Evolutionary conservation across 257 asterid species (phyloP), one percentile per base, ranked within the genome.

Genomic region (Nicotiana noctiflora): DNA sequence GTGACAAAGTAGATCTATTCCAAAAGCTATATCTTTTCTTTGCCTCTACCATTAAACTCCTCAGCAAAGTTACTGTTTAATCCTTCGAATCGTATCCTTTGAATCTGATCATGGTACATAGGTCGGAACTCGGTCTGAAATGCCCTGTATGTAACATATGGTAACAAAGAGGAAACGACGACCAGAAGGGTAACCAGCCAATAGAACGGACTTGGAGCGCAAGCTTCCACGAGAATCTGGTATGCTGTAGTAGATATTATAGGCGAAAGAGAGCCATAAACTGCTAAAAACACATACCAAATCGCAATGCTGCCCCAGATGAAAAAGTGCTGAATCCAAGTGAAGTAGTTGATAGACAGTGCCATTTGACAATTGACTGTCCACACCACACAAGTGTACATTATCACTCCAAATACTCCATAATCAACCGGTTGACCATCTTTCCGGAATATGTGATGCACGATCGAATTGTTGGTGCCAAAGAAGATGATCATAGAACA

Each of bases 311-410:
- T 95, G 2, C 98, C 99, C 98, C 98, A 93, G 81, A 95, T 95
- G 92, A 93, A 90, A 61, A 92, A 75, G 81, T 95, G 99, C 14
- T 93, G 99, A 83, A 95, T 93, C 98, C 98, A 93, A 8, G 99
- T 93, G 84, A 95, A 93, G 89, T 92, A 95, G 90, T 91, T 95
- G 12, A 95, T 89, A 8, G 98, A 95, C 3, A 93, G 81, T 8
- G 99, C 98, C 96, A 95, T 89, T 82, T 95, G 99, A 87, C 94
- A 93, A 84, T 93, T 95, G 74, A 93, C 99, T 0, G 99, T 88
- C 99, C 99, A 95, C 6, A 95, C 93, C 1, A 92, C 96, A 46
- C 93, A 90, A 4, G 97, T 86, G 79, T 95, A 95, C 96, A 95
- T 92, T 84, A 91, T 76, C 29, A 95, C 98, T 3, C 98, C 98